Conservation (phyloP, 495 filamentous ascomycete genomes). For the Cudoniella acicularis region DNA sequence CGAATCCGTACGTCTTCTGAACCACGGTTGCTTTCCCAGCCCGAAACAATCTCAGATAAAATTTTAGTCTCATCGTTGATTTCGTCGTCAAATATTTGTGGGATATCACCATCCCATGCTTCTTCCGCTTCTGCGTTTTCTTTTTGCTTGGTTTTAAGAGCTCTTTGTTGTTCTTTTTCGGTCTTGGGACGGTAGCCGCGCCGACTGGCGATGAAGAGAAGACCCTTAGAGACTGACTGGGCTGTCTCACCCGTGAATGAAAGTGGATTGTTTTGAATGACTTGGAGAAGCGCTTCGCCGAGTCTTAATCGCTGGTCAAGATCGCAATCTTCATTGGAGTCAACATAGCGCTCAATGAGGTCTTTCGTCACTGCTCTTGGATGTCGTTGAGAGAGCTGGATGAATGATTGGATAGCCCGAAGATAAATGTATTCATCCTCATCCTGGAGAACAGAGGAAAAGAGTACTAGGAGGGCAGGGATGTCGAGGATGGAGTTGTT, state of each 20-base stretch:
- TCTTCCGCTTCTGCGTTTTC: constrained; percentile 49
- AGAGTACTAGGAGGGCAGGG: constrained; percentile 59
- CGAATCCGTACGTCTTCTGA: constrained; percentile 76
- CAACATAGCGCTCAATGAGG: constrained; percentile 66
- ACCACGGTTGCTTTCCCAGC: constrained; percentile 67
- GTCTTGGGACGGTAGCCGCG: constrained; percentile 52
- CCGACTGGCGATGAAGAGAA: constrained; percentile 65
- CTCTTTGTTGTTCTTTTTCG: constrained; percentile 48
- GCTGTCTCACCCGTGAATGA: constrained; percentile 57
- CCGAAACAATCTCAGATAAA: constrained; percentile 61
- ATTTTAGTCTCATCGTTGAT: constrained; percentile 45
- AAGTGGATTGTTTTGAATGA: constrained; percentile 62
- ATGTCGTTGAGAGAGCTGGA: constrained; percentile 60
- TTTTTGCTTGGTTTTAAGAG: constrained; percentile 38
- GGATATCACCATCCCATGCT: constrained; percentile 49
- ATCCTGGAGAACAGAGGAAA: constrained; percentile 64
- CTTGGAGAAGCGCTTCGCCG: constrained; percentile 68
- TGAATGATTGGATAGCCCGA: constrained; percentile 63
- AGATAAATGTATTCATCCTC: constrained; percentile 74
- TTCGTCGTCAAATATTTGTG: constrained; percentile 36
- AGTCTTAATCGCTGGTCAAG: constrained; percentile 68
- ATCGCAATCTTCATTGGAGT: constrained; percentile 50
- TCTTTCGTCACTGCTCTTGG: constrained; percentile 61
- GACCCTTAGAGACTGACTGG: constrained; percentile 52
- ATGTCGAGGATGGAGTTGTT: constrained; percentile 67